Conservation (phyloP, 106 monocot genomes). For the Agapanthus africanus region DNA sequence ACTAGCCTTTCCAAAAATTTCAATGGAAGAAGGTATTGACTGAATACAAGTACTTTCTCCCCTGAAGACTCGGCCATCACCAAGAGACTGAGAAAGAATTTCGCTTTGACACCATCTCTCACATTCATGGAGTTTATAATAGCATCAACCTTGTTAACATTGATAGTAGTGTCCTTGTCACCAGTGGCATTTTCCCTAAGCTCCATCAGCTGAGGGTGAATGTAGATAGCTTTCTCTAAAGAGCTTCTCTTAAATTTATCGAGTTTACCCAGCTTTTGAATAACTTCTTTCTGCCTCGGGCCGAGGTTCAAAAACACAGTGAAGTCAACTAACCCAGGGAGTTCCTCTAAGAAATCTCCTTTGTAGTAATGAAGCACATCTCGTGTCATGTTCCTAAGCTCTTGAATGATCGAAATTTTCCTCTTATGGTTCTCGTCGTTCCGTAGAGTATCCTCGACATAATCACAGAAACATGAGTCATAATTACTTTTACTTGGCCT, state of each 20-base stretch:
- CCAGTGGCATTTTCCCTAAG: slow-evolving; percentile 34
- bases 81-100: slow-evolving; percentile 60
- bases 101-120: slow-evolving; percentile 77
- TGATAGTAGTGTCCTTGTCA: slow-evolving; percentile 22
- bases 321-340: slow-evolving; percentile 66
- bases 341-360: slow-evolving; percentile 76
- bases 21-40: slow-evolving; percentile 85
- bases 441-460: slow-evolving; percentile 60
- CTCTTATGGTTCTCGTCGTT: slow-evolving; percentile 44
- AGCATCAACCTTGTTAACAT: slow-evolving; percentile 30
- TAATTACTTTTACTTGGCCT: slow-evolving; percentile 16
- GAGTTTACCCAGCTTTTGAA: slow-evolving; percentile 30
- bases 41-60: slow-evolving; percentile 76
- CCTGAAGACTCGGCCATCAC: slow-evolving; percentile 50
- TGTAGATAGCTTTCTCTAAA: slow-evolving; percentile 54
- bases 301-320: slow-evolving; percentile 62
- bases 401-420: slow-evolving; percentile 53
- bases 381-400: slow-evolving; percentile 62
- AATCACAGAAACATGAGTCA: slow-evolving; percentile 48
- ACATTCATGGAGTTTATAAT: slow-evolving; percentile 34
- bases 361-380: slow-evolving; percentile 84
- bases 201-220: slow-evolving; percentile 61
- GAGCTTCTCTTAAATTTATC: slow-evolving; percentile 67
- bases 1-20: slow-evolving; percentile 77
- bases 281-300: slow-evolving; percentile 32